phyloP scores from a whole-genome alignment of 2,329 filamentous ascomycete species.

The Fusarium robinianum region DNA sequence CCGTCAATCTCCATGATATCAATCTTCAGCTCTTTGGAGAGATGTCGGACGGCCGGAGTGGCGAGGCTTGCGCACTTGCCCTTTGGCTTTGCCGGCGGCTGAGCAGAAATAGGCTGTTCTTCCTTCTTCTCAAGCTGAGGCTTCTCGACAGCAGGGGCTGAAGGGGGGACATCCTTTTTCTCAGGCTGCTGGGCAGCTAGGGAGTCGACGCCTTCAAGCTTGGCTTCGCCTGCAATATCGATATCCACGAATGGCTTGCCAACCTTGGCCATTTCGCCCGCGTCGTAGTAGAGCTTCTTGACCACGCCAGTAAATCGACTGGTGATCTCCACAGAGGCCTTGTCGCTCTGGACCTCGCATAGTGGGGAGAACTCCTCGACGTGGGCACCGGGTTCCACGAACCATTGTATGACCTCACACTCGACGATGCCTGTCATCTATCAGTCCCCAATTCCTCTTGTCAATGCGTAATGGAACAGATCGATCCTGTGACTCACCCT shows the following conservation, averaged over 20 bases:
- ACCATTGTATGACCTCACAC: constrained; percentile 99
- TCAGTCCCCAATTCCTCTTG: constrained; percentile 19
- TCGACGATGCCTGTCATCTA: constrained; percentile 80
- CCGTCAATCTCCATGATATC: constrained; percentile 79
- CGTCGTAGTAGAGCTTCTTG: constrained; percentile 93
- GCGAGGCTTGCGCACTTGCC: constrained; percentile 76
- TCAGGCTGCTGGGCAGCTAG: constrained; percentile 42
- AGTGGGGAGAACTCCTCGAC: constrained; percentile 98
- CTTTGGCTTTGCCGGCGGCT: constrained; percentile 42
- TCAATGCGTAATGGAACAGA: not conserved
- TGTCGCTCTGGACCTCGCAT: constrained; percentile 98
- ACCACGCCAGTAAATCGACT: constrained; percentile 94
- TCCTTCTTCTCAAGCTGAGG: constrained; percentile 18
- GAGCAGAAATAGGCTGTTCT: constrained; percentile 8
- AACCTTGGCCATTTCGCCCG: constrained; percentile 94
- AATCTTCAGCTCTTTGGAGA: constrained; percentile 78
- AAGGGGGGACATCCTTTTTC: constrained; percentile 36
- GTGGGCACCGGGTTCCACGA: constrained; percentile 90
- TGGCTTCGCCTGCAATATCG: constrained; percentile 81
- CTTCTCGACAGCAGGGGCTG: constrained; percentile 21
- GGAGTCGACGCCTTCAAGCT: constrained; percentile 44
- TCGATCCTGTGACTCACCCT: constrained; percentile 59
- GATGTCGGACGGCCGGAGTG: constrained; percentile 88
- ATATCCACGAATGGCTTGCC: constrained; percentile 95
- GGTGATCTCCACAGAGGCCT: constrained; percentile 89